Conservation (phyloP, 441 rosid genomes). For the Breynia disticha region DNA sequence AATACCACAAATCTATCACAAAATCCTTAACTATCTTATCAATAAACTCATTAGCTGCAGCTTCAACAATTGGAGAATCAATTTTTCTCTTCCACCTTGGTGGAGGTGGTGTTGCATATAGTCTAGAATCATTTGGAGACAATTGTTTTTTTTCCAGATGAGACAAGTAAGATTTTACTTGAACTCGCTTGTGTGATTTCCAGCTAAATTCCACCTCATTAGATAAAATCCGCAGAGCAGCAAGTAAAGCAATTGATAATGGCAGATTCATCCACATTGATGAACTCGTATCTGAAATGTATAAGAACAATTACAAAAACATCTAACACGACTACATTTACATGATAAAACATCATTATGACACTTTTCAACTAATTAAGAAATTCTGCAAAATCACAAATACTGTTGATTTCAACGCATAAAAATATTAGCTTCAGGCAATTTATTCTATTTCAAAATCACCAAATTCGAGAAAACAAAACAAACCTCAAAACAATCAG, state of each 20-base stretch:
- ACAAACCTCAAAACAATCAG: too few species aligned
- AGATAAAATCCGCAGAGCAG: constrained; percentile 38
- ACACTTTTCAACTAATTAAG: too few species aligned
- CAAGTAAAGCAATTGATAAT: constrained; percentile 50
- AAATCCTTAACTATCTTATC: constrained; percentile 82
- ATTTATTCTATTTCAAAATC: too few species aligned
- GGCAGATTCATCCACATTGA: constrained; percentile 97
- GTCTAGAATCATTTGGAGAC: constrained; percentile 67
- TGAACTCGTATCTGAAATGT: constrained; percentile 70
- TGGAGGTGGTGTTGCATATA: constrained; percentile 41
- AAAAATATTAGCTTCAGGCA: too few species aligned
- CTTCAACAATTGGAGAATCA: constrained; percentile 79
- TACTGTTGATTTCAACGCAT: too few species aligned
- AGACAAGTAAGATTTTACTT: constrained; percentile 37
- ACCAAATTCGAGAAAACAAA: too few species aligned
- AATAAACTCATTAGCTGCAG: constrained; percentile 61
- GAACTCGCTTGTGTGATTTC: constrained; percentile 29
- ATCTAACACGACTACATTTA: not conserved
- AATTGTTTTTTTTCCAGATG: constrained; percentile 61
- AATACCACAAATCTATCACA: constrained; percentile 81
- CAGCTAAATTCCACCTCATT: constrained; percentile 72
- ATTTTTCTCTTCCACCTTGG: constrained; percentile 77
- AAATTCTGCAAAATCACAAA: too few species aligned
- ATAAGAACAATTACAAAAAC: constrained; percentile 1
- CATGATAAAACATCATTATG: too few species aligned